phyloP scores from a whole-genome alignment of 2,329 filamentous ascomycete genomes.

The Podosphaera leucotricha region DNA sequence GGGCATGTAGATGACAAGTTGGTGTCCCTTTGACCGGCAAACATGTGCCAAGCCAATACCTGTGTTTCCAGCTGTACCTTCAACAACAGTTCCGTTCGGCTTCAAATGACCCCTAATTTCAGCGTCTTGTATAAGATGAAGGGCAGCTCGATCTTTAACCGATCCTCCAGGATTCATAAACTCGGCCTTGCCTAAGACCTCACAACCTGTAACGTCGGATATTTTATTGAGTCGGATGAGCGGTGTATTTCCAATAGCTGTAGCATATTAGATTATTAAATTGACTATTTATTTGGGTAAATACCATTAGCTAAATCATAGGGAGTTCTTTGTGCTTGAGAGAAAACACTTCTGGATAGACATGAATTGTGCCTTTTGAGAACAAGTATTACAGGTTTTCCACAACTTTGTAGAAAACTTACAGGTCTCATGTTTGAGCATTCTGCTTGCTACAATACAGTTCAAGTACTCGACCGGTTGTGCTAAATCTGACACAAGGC shows the following conservation, averaged over 20 bases:
- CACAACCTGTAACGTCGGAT: conserved; percentile 78
- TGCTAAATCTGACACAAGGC: neutral
- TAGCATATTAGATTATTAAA: neutral
- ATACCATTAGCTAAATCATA: neutral
- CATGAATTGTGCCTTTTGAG: neutral
- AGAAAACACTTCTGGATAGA: neutral
- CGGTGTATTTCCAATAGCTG: conserved; percentile 93
- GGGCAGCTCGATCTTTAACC: conserved; percentile 86
- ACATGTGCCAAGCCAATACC: conserved; percentile 95
- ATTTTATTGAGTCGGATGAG: conserved; percentile 75
- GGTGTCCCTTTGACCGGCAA: conserved; percentile 76
- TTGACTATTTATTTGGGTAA: neutral
- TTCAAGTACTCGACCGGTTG: too few species aligned
- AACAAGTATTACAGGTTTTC: neutral
- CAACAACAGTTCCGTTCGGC: conserved; percentile 80
- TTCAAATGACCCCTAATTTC: conserved; percentile 59
- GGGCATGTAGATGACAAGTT: conserved; percentile 97
- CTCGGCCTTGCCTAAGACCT: conserved; percentile 87
- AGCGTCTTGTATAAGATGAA: conserved; percentile 83
- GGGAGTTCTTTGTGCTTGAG: neutral
- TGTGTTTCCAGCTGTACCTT: conserved; percentile 93
- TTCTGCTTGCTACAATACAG: neutral
- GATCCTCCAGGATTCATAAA: conserved; percentile 96
- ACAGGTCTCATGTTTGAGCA: neutral
- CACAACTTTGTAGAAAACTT: neutral